Evolutionary conservation across 768 basidiomycete species (phyloP).

Genomic region (Phylloporus sp.): DNA sequence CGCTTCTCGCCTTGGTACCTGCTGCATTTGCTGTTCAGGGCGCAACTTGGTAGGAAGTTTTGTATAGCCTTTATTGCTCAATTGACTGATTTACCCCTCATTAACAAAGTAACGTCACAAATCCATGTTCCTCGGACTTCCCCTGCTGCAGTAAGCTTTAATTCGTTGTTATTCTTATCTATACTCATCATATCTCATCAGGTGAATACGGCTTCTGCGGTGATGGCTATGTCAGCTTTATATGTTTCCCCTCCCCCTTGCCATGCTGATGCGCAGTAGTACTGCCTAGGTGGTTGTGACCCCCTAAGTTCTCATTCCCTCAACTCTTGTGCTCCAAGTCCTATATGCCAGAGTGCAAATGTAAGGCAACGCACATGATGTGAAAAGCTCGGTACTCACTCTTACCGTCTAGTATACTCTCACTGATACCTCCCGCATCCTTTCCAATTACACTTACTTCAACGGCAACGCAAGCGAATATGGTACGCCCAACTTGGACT

Average conservation of each 20-base stretch:
- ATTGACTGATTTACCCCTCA: neutral
- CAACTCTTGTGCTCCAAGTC: constrained; percentile 65
- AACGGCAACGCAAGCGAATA: constrained; percentile 72
- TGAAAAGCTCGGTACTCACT: neutral
- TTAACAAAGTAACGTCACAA: constrained; percentile 35
- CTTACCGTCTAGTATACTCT: constrained; percentile 49
- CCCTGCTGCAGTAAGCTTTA: constrained; percentile 43
- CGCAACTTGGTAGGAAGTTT: constrained; percentile 24
- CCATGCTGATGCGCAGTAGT: constrained; percentile 39
- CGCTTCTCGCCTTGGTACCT: constrained; percentile 16
- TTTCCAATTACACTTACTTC: constrained; percentile 61
- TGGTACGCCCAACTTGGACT: constrained; percentile 36
- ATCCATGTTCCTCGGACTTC: constrained; percentile 32
- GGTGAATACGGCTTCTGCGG: constrained; percentile 58
- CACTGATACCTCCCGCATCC: constrained; percentile 60
- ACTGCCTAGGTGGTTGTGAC: constrained; percentile 85
- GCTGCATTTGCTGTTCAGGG: constrained; percentile 20
- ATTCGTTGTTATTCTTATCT: neutral
- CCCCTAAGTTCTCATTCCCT: constrained; percentile 64
- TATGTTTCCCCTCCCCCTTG: neutral
- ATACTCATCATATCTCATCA: constrained; percentile 10
- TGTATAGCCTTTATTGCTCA: neutral
- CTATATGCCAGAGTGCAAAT: constrained; percentile 62
- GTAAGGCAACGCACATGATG: constrained; percentile 33
- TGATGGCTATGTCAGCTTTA: constrained; percentile 33